Evolutionary conservation across 1,139 yeast species (phyloP).

Genomic region (Saccharomyces hybrid): DNA sequence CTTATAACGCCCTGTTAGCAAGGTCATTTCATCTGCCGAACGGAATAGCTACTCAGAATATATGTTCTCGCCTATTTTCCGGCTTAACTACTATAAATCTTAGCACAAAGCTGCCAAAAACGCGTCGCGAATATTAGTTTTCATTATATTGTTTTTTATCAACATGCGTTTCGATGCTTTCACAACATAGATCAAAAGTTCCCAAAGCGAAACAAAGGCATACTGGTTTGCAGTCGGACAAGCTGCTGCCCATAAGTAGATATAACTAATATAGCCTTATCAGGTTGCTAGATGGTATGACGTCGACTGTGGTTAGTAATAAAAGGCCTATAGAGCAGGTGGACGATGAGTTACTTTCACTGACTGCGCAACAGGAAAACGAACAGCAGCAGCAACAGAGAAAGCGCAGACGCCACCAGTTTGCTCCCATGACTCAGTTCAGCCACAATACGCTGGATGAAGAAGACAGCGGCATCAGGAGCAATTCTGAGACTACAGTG

Average conservation of each 20-base stretch:
- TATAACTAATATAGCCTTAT: background rate
- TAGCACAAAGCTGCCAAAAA: background rate
- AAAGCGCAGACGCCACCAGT: constrained; percentile 17
- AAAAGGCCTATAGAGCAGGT: constrained; percentile 12
- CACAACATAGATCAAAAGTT: too few relatives aligned
- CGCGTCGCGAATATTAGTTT: background rate
- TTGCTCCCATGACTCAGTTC: constrained; percentile 28
- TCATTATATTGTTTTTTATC: background rate
- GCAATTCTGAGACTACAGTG: background rate
- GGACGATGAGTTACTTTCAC: constrained; percentile 13
- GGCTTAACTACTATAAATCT: background rate
- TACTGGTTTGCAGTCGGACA: background rate
- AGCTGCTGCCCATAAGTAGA: background rate
- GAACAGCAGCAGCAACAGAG: constrained; percentile 6
- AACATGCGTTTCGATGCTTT: background rate
- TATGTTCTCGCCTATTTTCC: background rate
- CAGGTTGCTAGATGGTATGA: background rate
- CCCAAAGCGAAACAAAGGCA: background rate
- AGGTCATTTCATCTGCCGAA: background rate
- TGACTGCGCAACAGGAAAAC: constrained; percentile 10
- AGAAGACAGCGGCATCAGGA: background rate
- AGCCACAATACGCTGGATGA: constrained; percentile 1
- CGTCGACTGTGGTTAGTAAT: background rate
- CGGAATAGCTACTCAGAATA: background rate
- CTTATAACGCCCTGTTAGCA: too few relatives aligned